Conservation (phyloP, 768 basidiomycete species). For the Psilocybe sp. region DNA sequence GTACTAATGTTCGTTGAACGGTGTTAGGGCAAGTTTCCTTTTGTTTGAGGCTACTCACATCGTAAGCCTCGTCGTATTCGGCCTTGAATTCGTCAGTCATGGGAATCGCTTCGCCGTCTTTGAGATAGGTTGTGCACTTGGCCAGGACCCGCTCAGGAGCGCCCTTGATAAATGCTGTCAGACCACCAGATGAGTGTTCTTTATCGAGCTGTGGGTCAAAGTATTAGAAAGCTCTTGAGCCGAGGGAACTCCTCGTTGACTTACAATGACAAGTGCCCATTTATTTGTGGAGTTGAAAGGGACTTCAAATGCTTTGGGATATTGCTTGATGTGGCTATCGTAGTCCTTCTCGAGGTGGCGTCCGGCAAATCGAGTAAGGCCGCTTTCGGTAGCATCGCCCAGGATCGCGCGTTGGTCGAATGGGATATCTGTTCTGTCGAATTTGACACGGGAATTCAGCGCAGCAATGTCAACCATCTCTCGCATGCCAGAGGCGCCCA, state of each 20-base stretch:
- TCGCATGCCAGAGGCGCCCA: conserved; percentile 54
- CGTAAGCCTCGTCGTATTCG: conserved; percentile 59
- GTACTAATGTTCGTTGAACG: conserved; percentile 42
- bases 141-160: conserved; percentile 68
- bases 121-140: conserved; percentile 59
- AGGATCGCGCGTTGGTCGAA: conserved; percentile 61
- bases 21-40: not conserved
- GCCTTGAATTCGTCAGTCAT: conserved; percentile 55
- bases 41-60: conserved; percentile 33
- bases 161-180: conserved; percentile 64
- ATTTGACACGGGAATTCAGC: conserved; percentile 69
- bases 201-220: conserved; percentile 46
- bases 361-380: conserved; percentile 64
- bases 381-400: conserved; percentile 77
- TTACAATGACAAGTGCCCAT: conserved; percentile 68
- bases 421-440: conserved; percentile 60
- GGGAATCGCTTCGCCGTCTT: conserved; percentile 43
- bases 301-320: conserved; percentile 67
- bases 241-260: conserved; percentile 15
- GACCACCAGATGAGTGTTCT: conserved; percentile 42
- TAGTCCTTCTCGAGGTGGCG: conserved; percentile 48
- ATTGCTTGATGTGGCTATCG: conserved; percentile 46
- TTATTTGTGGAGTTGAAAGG: conserved; percentile 75
- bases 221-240: not conserved
- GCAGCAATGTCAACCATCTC: conserved; percentile 65